These are phyloP conservation scores for Sphenostylis stenocarpa DNA, from an alignment of 306 rosid species.

Conservation along the genomic window DNA sequence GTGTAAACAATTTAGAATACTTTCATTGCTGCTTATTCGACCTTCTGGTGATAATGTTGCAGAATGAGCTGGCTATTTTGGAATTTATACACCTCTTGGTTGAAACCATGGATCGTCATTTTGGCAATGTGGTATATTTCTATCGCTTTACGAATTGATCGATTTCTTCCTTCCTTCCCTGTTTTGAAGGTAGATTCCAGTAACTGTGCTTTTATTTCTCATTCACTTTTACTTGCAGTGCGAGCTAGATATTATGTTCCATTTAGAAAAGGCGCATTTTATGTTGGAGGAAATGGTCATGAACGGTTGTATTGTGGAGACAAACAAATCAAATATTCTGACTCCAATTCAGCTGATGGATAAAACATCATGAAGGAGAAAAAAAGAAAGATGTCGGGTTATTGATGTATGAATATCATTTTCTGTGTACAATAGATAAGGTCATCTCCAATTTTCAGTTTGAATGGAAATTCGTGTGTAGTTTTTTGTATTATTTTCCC, in stretches of 20 bases:
- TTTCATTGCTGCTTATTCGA: not conserved
- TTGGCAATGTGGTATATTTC: conserved; percentile 84
- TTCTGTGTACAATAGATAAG: conserved; percentile 25
- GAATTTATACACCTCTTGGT: conserved; percentile 93
- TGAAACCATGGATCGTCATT: conserved; percentile 97
- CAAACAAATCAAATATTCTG: conserved; percentile 76
- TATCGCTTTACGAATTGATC: not conserved
- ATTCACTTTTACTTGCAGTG: conserved; percentile 59
- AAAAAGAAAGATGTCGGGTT: not conserved
- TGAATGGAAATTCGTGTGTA: conserved; percentile 7
- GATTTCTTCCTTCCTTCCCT: not conserved
- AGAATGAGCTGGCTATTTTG: conserved; percentile 94
- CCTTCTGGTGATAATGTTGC: conserved; percentile 36
- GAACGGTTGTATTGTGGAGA: conserved; percentile 92
- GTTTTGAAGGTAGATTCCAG: conserved; percentile 7
- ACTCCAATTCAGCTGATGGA: conserved; percentile 96
- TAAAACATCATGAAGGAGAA: conserved; percentile 52
- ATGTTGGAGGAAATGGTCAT: conserved; percentile 98
- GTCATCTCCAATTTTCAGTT: not conserved
- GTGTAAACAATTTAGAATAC: conserved; percentile 1
- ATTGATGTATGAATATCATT: conserved; percentile 31
- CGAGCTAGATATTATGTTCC: conserved; percentile 98
- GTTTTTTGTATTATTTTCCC: not conserved
- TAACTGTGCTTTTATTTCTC: not conserved
- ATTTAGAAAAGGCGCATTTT: conserved; percentile 94